Percentiles rank a stretch among this genome's conserved stretches.
Evolutionary conservation across 2,329 filamentous ascomycete genomes (phyloP).

Genomic region (Cercospora sp.): DNA sequence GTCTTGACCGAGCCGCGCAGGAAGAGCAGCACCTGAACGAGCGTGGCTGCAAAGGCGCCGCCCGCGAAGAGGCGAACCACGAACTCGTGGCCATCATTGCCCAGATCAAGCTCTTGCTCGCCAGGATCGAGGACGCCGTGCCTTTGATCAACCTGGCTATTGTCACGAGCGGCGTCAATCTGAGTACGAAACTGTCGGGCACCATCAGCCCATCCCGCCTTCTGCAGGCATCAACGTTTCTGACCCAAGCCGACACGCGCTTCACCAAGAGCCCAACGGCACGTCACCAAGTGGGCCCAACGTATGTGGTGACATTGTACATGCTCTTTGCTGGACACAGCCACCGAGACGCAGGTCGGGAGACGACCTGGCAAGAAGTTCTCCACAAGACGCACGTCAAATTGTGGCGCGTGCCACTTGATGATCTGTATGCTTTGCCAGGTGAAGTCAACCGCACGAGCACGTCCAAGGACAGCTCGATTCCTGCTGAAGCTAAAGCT

Average conservation of each 20-base stretch:
- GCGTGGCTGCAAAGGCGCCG: conserved; percentile 49
- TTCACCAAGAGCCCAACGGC: conserved; percentile 66
- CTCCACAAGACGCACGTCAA: conserved; percentile 89
- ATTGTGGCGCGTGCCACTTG: conserved; percentile 68
- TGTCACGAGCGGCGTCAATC: conserved; percentile 84
- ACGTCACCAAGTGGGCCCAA: conserved; percentile 80
- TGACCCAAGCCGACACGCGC: conserved; percentile 82
- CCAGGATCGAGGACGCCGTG: conserved; percentile 84
- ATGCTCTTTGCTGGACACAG: conserved; percentile 90
- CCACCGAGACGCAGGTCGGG: conserved; percentile 56
- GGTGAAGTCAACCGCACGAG: conserved; percentile 32
- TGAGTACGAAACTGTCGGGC: conserved; percentile 75
- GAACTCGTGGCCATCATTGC: conserved; percentile 70
- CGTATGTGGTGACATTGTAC: conserved; percentile 84
- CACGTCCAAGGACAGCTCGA: conserved; percentile 35
- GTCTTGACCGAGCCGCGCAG: conserved; percentile 68
- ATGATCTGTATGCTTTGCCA: conserved; percentile 52
- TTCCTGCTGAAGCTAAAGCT: conserved; percentile 31
- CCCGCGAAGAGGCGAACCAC: conserved; percentile 58
- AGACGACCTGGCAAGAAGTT: conserved; percentile 91
- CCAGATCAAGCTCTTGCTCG: conserved; percentile 74
- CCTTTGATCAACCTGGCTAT: conserved; percentile 92
- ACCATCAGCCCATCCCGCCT: conserved; percentile 88
- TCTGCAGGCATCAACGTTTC: conserved; percentile 86
- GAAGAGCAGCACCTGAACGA: conserved; percentile 58